Conservation (phyloP, 2,329 filamentous ascomycete genomes). For the Claviceps lovelessii region DNA sequence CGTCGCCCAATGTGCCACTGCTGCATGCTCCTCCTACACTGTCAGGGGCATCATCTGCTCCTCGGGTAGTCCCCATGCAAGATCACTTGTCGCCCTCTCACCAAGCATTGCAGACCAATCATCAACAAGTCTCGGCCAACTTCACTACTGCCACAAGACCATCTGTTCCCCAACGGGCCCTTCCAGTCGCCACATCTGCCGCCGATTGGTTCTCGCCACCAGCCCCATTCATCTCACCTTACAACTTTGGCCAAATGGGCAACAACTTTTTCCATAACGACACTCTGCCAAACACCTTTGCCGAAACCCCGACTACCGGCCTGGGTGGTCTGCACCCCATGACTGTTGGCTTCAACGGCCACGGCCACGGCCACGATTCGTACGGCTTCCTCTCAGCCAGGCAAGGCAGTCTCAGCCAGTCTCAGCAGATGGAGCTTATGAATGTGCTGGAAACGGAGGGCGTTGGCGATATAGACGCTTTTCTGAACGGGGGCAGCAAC, state of each 20-base stretch:
- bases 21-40: conserved; percentile 12
- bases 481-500: conserved; percentile 30
- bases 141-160: conserved; percentile 17
- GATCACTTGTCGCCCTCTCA: conserved; percentile 20
- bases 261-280: conserved; percentile 27
- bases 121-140: conserved; percentile 4
- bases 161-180: conserved; percentile 30
- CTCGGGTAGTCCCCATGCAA: conserved; percentile 11
- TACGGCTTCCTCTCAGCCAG: conserved; percentile 30
- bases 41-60: conserved; percentile 15
- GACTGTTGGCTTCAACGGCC: conserved; percentile 11
- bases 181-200: conserved; percentile 26
- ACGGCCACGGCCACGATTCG: conserved; percentile 3
- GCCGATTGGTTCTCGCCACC: conserved; percentile 42
- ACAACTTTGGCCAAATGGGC: conserved; percentile 30
- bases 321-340: conserved; percentile 17
- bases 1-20: conserved; percentile 23
- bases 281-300: conserved; percentile 16
- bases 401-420: conserved; percentile 58
- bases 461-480: conserved; percentile 45
- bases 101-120: conserved; percentile 9
- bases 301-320: conserved; percentile 16
- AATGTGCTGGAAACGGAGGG: conserved; percentile 59
- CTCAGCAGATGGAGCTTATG: conserved; percentile 76
- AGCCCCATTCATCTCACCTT: conserved; percentile 38